Evolutionary conservation across 352 stramenopile genomes (phyloP), one percentile per base, ranked within the genome.

Genomic region (Pythium pyrilobum): DNA sequence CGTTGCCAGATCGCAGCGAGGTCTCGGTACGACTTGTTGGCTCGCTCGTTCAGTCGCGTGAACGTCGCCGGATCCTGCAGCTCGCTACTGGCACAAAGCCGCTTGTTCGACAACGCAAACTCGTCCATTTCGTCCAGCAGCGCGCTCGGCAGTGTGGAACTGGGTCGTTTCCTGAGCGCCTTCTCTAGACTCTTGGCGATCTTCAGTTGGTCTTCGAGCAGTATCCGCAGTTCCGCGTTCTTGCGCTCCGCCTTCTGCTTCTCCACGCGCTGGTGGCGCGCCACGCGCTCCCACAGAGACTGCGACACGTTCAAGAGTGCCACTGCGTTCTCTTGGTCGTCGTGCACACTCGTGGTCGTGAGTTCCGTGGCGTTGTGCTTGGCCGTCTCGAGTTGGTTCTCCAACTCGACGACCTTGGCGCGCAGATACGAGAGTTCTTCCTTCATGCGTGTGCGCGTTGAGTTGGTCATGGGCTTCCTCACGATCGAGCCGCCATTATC

Each of bases 401-500:
- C 71, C 23, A 85, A 53, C 21, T 67, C 59, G 15, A 62, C 49
- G 21, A 82, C 76, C 49, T 75, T 74, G 12, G 58, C 18, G 10
- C 73, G 66, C 12, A 87, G 62, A 44, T 81, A 84, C 28, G 47
- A 56, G 13, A 87, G 51, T 59, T 87, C 76, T 41, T 78, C 58
- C 46, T 84, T 78, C 55, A 79, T 73, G 23, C 71, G 64, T 58
- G 64, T 68, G 21, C 73, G 67, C 13, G 72, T 81, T 28, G 71
- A 74, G 59, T 81, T 86, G 46, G 76, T 63, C 64, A 75, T 70
- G 5, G 69, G 69, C 33, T 56, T 61, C 41, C 44, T 58, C 4
- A 25, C 39, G 4, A 31, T n/a, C 29, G 51, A 16, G 2, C 11
- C n/a, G 33, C 24, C 42, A 13, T 31, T 47, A 21, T 48, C 49